These are phyloP conservation scores for Boletellus deceptivus DNA, from an alignment of 1,284 basidiomycete species.

Conservation along the genomic window DNA sequence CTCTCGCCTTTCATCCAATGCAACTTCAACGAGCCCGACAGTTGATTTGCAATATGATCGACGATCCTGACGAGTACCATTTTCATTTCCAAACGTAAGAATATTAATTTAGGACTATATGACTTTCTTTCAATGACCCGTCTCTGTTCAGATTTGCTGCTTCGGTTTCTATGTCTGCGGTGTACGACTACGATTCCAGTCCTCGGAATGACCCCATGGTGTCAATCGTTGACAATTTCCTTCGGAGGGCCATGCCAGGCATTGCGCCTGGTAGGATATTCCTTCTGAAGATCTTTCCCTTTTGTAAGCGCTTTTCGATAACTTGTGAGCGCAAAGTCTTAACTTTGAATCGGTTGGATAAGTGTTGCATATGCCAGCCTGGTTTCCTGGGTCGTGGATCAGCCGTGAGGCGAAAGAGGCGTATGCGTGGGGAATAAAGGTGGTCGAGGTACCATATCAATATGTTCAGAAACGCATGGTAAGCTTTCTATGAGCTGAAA, in stretches of 20 bases:
- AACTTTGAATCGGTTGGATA: not conserved
- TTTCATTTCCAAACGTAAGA: constrained; percentile 6
- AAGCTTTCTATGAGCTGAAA: not conserved
- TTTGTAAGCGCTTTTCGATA: constrained; percentile 10
- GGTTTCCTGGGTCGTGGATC: constrained; percentile 16
- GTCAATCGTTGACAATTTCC: constrained; percentile 3
- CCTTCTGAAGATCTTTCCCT: constrained; percentile 16
- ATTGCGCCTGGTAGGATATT: not conserved
- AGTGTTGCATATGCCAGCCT: constrained; percentile 18
- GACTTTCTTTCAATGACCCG: not conserved
- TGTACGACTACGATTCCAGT: constrained; percentile 16
- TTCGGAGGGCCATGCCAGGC: not conserved
- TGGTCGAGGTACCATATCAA: constrained; percentile 9
- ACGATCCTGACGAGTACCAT: constrained; percentile 5
- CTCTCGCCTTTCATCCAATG: not conserved
- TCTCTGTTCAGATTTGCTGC: constrained; percentile 6
- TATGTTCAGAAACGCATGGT: constrained; percentile 7
- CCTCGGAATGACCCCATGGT: constrained; percentile 12
- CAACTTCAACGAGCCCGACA: not conserved
- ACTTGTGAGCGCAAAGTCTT: too few relatives aligned
- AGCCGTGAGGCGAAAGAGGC: constrained; percentile 2
- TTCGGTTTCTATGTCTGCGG: constrained; percentile 12
- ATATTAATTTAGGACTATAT: not conserved
- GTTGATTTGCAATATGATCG: constrained; percentile 2
- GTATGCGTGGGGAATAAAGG: not conserved